Percentiles rank a stretch among this genome's conserved stretches.
Evolutionary conservation across 805 yeast genomes (phyloP).

Genomic region (Clavispora asparagi): DNA sequence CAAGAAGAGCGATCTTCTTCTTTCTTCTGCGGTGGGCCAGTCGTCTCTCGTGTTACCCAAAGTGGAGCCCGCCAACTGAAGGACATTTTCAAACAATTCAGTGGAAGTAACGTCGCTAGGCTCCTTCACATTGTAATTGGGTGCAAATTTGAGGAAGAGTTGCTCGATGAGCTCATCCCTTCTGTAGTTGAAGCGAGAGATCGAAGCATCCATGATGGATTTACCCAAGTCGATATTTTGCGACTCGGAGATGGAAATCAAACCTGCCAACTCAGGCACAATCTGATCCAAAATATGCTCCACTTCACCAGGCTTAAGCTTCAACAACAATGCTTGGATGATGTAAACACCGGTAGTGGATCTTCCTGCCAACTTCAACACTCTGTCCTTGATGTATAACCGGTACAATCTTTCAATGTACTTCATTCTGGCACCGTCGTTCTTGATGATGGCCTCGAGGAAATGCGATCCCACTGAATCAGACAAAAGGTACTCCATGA

Average conservation of each 20-base stretch:
- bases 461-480: conserved; percentile 95
- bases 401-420: conserved; percentile 66
- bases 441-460: conserved; percentile 63
- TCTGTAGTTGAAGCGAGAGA: conserved; percentile 50
- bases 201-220: conserved; percentile 62
- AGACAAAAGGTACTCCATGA: conserved; percentile 75
- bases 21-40: conserved; percentile 90
- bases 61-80: conserved; percentile 63
- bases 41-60: conserved; percentile 78
- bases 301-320: conserved; percentile 59
- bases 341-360: conserved; percentile 83
- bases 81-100: conserved; percentile 61
- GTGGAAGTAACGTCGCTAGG: conserved; percentile 30
- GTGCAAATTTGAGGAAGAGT: conserved; percentile 37
- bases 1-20: conserved; percentile 70
- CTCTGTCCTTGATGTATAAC: conserved; percentile 67
- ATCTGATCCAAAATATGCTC: conserved; percentile 57
- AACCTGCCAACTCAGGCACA: conserved; percentile 58
- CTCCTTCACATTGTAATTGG: conserved; percentile 26
- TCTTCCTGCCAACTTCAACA: conserved; percentile 69
- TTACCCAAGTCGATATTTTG: conserved; percentile 69
- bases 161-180: conserved; percentile 53
- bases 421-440: conserved; percentile 55
- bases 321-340: conserved; percentile 63
- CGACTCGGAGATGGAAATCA: conserved; percentile 45